A percentile compares a stretch with the other conserved stretches of the same genome.
These are phyloP conservation scores for Exophiala sp. DNA, from an alignment of 2,329 filamentous ascomycete genomes.

Conservation along the genomic window DNA sequence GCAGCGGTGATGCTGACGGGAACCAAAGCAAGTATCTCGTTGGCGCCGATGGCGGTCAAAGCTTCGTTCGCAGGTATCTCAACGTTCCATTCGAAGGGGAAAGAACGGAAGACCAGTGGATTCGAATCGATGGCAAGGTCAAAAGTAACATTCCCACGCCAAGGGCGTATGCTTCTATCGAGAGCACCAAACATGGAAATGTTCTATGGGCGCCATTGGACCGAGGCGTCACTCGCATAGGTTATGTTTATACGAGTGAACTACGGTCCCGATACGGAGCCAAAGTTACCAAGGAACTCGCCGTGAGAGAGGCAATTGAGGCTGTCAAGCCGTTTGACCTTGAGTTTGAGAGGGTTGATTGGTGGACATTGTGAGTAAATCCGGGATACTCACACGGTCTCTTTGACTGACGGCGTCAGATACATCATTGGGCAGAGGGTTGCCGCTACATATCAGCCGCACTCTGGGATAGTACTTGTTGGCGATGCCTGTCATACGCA, in stretches of 20 bases:
- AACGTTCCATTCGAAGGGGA: constrained; percentile 5
- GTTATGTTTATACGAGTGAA: not conserved
- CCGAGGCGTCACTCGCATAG: not conserved
- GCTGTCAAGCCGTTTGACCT: constrained; percentile 2
- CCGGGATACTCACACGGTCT: not conserved
- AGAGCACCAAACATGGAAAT: constrained; percentile 1
- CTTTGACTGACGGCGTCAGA: not conserved
- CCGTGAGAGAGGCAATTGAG: not conserved
- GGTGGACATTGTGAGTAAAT: not conserved
- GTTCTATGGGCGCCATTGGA: constrained; percentile 6
- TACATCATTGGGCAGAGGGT: not conserved
- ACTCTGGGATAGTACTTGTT: not conserved
- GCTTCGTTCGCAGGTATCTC: constrained; percentile 3
- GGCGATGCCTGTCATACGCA: constrained; percentile 36
- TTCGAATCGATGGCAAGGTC: not conserved
- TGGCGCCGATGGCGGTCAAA: constrained; percentile 16
- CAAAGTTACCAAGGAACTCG: not conserved
- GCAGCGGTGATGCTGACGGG: too few relatives aligned
- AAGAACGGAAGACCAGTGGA: not conserved
- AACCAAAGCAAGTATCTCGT: constrained; percentile 14
- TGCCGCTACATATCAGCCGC: not conserved
- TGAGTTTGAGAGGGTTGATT: not conserved
- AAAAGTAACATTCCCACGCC: not conserved
- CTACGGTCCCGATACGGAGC: not conserved
- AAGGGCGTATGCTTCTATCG: not conserved